Conservation (phyloP, 2,329 filamentous ascomycete species). For the Colletotrichum theobromicola region DNA sequence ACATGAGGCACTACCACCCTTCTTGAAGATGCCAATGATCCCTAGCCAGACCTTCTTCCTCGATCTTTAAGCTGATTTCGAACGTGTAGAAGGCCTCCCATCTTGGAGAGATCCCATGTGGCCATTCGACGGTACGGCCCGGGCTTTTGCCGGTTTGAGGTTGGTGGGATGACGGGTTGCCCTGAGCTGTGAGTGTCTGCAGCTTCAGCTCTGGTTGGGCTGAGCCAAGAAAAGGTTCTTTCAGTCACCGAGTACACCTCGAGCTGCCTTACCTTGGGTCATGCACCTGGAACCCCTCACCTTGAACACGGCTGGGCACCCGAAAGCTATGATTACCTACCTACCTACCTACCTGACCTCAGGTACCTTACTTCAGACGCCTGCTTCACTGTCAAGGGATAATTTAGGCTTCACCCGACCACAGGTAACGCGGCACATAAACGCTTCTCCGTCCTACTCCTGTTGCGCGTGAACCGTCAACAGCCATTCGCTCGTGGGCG, state of each 20-base stretch:
- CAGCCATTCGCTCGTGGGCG: not conserved
- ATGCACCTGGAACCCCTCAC: not conserved
- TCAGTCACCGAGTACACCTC: not conserved
- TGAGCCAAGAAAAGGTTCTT: not conserved
- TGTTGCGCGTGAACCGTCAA: not conserved
- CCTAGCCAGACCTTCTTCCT: too few relatives aligned
- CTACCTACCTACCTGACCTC: too few relatives aligned
- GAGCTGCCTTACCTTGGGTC: not conserved
- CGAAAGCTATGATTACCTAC: not conserved
- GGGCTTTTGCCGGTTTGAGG: conserved; percentile 2
- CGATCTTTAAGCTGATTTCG: too few relatives aligned
- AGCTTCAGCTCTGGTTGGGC: not conserved
- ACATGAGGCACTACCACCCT: not conserved
- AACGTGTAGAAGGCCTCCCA: not conserved
- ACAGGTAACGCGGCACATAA: not conserved
- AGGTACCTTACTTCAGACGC: not conserved
- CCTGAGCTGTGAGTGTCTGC: not conserved
- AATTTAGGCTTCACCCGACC: not conserved
- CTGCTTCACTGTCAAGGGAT: not conserved
- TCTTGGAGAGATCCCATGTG: not conserved
- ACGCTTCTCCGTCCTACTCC: not conserved
- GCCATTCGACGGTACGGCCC: conserved; percentile 4
- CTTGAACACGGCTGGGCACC: not conserved
- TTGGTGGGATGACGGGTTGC: not conserved
- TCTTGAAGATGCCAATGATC: not conserved